Percentiles rank a stretch among this genome's conserved stretches.
Evolutionary conservation across 2,329 filamentous ascomycete species (phyloP).

Genomic region (Coniosporium uncinatum): DNA sequence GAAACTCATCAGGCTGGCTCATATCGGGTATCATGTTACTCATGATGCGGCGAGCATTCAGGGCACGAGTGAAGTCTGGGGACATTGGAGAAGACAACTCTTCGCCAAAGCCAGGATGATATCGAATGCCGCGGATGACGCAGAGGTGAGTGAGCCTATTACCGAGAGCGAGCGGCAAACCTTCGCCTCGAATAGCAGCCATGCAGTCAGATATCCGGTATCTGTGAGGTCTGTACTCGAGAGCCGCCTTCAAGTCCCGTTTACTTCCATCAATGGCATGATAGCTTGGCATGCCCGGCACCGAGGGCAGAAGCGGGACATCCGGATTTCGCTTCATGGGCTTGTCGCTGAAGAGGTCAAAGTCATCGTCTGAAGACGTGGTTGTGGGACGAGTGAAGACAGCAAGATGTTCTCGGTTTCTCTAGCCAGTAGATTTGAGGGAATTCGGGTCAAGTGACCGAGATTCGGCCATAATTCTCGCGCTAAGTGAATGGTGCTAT

Average conservation of each 20-base stretch:
- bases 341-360: too few species aligned
- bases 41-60: constrained; percentile 29
- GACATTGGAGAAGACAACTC: constrained; percentile 5
- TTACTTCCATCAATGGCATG: neutral
- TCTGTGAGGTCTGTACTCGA: neutral
- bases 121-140: constrained; percentile 10
- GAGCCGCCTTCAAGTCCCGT: neutral
- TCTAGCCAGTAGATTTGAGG: too few species aligned
- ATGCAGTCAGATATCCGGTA: neutral
- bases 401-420: too few species aligned
- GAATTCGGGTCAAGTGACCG: too few species aligned
- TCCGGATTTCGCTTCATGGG: too few species aligned
- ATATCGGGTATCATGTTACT: constrained; percentile 24
- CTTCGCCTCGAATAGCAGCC: constrained; percentile 2
- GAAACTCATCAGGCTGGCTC: constrained; percentile 13
- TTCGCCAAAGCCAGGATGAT: constrained; percentile 8
- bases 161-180: constrained; percentile 1
- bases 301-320: too few species aligned
- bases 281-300: too few species aligned
- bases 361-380: too few species aligned
- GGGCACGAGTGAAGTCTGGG: constrained; percentile 12
- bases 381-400: too few species aligned
- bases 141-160: constrained; percentile 1
- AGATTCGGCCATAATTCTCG: too few species aligned
- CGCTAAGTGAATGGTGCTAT: too few species aligned